Evolutionary conservation across 2,329 filamentous ascomycete genomes (phyloP).

Genomic region (Dryadomyces quercus-mongolicae): DNA sequence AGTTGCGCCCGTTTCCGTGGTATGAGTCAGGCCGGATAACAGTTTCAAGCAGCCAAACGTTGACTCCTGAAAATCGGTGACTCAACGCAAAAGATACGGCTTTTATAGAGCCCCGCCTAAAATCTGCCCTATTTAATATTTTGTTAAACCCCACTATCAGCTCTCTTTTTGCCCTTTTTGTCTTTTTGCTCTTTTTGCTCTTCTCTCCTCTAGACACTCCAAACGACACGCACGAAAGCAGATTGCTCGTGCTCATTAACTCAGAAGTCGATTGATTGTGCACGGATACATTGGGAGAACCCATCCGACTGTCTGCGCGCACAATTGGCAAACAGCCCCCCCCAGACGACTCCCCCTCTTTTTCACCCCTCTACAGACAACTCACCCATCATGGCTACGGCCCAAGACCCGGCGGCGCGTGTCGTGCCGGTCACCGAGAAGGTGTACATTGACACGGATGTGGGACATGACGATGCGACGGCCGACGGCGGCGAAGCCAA

Average conservation of each 20-base stretch:
- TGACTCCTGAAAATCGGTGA: constrained; percentile 13
- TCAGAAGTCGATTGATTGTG: no score
- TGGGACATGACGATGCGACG: constrained; percentile 56
- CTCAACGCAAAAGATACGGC: constrained; percentile 4
- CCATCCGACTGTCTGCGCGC: no score
- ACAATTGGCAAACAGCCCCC: no score
- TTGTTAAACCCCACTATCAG: background rate
- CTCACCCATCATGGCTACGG: background rate
- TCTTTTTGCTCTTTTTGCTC: no score
- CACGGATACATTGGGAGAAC: no score
- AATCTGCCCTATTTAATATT: constrained; percentile 3
- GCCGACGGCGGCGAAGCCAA: constrained; percentile 57
- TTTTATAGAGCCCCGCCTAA: constrained; percentile 9
- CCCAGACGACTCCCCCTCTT: no score
- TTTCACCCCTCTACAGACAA: no score
- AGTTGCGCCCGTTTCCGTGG: background rate
- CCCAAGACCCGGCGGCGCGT: constrained; percentile 28
- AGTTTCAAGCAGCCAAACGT: constrained; percentile 7
- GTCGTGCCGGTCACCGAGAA: constrained; percentile 24
- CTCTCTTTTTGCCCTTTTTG: no score
- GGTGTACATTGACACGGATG: constrained; percentile 72
- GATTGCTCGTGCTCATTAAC: no score
- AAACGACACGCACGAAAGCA: no score
- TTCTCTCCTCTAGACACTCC: background rate
- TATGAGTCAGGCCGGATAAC: constrained; percentile 1